Evolutionary conservation across 208 protist genomes (phyloP), one percentile per base, ranked within the genome.

Genomic region (Crithidia thermophila): DNA sequence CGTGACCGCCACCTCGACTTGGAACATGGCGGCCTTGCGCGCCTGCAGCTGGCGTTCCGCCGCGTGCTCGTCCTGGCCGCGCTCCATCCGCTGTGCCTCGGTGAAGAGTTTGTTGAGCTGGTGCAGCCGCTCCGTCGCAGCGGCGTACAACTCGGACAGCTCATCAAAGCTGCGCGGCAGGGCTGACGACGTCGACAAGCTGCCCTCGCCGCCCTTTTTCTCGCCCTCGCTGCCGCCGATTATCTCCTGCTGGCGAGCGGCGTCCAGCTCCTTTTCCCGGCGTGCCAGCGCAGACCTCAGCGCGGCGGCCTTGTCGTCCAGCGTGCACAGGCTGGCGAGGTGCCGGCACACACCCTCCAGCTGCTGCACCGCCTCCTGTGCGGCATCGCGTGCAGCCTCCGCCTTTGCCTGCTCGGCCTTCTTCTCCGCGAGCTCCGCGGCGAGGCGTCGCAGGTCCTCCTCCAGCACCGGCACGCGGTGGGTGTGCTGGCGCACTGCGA

Each of bases 21-120:
- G 68, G 43, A 79, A 79, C 52, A 78, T 52, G 30, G 66, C 72
- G 13, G 69, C 57, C 60, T 72, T 70, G 40, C 72, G 77, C 37
- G 68, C 67, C 50, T 66, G 71, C n/a, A 84, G 78, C 57, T 77
- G 49, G 0, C 61, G 55, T 25, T 77, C 63, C 28, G 45, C 46
- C 1, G 67, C 67, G 21, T 75, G 66, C 27, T 77, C 69, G 37
- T 69, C 75, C 39, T 75, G 75, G 42, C 69, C 83, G 10, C 82
- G 72, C 36, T 91, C 80, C 28, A 72, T 42, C 20, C 85, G 76
- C 67, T 86, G 82, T 14, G 63, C 63, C 69, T 91, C 87, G 20
- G 62, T 82, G 30, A 91, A 84, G 25, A 82, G 57, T 30, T 71
- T 61, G 57, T 86, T 90, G 6, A 95, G 62, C 43, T 75, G 62